These are phyloP conservation scores for Krasilnikovozyma curviuscula DNA, from an alignment of 768 basidiomycete species.

Conservation along the genomic window DNA sequence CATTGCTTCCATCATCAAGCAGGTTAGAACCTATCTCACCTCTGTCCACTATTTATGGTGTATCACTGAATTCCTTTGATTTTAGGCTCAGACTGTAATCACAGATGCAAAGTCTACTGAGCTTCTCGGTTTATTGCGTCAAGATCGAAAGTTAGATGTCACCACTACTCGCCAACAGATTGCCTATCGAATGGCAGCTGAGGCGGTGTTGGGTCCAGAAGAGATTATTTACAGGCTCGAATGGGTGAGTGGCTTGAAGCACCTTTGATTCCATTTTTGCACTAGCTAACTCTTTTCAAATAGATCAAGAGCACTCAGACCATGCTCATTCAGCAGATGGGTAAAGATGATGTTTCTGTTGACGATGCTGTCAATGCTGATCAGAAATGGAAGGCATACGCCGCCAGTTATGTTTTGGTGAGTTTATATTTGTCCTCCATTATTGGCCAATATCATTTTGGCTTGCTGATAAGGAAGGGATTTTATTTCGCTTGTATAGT, in stretches of 20 bases:
- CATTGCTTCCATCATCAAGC: slow-evolving; percentile 72
- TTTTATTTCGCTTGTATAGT: slow-evolving; percentile 12
- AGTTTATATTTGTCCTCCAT: slow-evolving; percentile 4
- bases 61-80: neutral
- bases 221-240: slow-evolving; percentile 32
- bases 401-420: slow-evolving; percentile 29
- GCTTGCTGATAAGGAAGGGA: no score
- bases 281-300: neutral
- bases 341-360: slow-evolving; percentile 30
- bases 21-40: slow-evolving; percentile 35
- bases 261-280: neutral
- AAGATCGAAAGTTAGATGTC: slow-evolving; percentile 32
- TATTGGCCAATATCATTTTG: neutral
- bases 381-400: slow-evolving; percentile 30
- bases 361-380: slow-evolving; percentile 29
- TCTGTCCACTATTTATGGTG: neutral
- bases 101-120: slow-evolving; percentile 74
- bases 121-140: slow-evolving; percentile 54
- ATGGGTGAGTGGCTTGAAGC: slow-evolving; percentile 22
- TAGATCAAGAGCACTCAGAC: slow-evolving; percentile 22
- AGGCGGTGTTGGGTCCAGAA: slow-evolving; percentile 26
- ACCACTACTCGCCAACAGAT: slow-evolving; percentile 27
- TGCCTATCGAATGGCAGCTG: slow-evolving; percentile 30
- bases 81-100: slow-evolving; percentile 65
- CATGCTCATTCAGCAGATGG: slow-evolving; percentile 28